A percentile compares a stretch with the other conserved stretches of the same genome.
These are phyloP conservation scores for Naganishia kalamii DNA, from an alignment of 768 basidiomycete genomes.

Conservation along the genomic window DNA sequence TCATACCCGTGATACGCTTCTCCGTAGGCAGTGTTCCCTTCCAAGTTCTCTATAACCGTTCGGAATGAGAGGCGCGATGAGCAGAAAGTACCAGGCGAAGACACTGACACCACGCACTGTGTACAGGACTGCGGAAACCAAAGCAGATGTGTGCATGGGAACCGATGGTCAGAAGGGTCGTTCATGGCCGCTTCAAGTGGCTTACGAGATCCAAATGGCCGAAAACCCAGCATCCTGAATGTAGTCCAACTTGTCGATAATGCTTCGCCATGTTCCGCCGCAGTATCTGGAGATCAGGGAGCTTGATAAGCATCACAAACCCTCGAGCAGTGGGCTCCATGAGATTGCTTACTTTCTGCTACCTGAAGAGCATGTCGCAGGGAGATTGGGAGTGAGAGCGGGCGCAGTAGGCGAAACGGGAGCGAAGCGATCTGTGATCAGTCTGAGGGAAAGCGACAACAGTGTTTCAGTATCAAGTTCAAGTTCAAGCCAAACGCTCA, in stretches of 20 bases:
- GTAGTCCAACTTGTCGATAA: constrained; percentile 73
- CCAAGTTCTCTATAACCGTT: constrained; percentile 64
- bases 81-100: not conserved
- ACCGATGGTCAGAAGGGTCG: too few species aligned
- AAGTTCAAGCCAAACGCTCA: too few species aligned
- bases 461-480: too few species aligned
- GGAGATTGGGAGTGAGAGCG: constrained; percentile 29
- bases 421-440: constrained; percentile 67
- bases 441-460: not conserved
- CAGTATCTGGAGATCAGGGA: constrained; percentile 63
- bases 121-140: not conserved
- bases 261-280: constrained; percentile 69
- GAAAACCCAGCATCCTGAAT: constrained; percentile 73
- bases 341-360: not conserved
- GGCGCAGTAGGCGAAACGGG: constrained; percentile 55
- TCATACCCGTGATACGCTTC: constrained; percentile 75
- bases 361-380: not conserved
- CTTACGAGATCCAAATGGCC: constrained; percentile 43
- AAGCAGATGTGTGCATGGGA: too few species aligned
- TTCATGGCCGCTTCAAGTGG: constrained; percentile 38
- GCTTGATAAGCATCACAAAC: constrained; percentile 49
- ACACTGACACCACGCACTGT: not conserved
- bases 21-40: constrained; percentile 63
- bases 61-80: constrained; percentile 54
- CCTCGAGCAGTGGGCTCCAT: too few species aligned